Evolutionary conservation across 31 red algal genomes (phyloP).

Genomic region (Odonthalia washingtoniensis): DNA sequence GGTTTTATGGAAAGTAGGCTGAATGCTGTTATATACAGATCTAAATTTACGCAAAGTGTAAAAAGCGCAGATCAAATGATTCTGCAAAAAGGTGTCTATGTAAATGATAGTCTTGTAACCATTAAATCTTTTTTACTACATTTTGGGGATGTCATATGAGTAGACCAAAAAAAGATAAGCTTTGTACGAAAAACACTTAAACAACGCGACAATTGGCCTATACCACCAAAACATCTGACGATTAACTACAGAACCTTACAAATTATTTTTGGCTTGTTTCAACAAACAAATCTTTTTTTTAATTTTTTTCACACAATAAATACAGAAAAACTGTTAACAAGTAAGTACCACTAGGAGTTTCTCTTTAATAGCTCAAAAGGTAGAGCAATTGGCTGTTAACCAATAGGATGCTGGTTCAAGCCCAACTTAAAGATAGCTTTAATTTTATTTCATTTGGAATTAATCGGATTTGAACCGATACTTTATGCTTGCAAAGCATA

Average conservation of each 20-base stretch:
- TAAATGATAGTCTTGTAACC: not conserved
- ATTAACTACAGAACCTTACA: constrained; percentile 21
- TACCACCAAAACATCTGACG: constrained; percentile 11
- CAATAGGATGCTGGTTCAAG: not conserved
- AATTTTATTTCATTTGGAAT: not conserved
- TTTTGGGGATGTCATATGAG: not conserved
- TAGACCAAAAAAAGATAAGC: not conserved
- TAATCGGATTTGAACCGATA: not conserved
- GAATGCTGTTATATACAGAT: constrained; percentile 9
- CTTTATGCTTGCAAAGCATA: constrained; percentile 13
- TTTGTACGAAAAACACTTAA: not conserved
- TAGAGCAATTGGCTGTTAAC: constrained; percentile 7
- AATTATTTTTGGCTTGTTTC: constrained; percentile 10
- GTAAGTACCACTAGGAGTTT: no score
- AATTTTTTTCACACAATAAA: constrained; percentile 7
- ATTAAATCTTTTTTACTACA: not conserved
- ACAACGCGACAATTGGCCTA: not conserved
- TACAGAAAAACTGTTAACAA: no score
- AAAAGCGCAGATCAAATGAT: not conserved
- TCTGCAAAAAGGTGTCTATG: constrained; percentile 7
- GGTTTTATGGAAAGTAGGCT: constrained; percentile 5
- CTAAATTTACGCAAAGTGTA: not conserved
- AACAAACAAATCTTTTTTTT: not conserved
- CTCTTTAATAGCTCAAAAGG: not conserved
- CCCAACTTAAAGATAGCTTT: not conserved